phyloP scores from a whole-genome alignment of 1,284 basidiomycete species.

The Chiua sp. region DNA sequence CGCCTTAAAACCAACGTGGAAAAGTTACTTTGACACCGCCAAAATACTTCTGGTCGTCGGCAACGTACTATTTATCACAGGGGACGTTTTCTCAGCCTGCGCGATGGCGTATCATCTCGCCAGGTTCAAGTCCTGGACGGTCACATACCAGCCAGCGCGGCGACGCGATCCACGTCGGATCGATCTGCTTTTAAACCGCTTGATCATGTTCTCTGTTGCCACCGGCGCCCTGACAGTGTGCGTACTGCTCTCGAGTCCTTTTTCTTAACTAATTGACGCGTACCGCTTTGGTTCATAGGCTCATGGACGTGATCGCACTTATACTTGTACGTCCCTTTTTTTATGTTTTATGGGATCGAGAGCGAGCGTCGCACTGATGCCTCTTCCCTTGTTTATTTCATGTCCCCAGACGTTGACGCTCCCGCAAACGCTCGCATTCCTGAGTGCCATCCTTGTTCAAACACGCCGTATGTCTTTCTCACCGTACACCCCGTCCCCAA shows the following conservation, averaged over 20 bases:
- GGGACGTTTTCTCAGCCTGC: conserved; percentile 28
- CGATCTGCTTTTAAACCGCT: conserved; percentile 26
- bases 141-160: background rate
- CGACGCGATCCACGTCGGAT: conserved; percentile 19
- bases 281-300: conserved; percentile 6
- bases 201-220: conserved; percentile 31
- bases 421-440: conserved; percentile 24
- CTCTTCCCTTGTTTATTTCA: background rate
- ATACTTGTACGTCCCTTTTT: conserved; percentile 24
- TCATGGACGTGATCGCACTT: conserved; percentile 37
- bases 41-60: conserved; percentile 22
- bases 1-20: conserved; percentile 18
- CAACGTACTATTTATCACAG: conserved; percentile 31
- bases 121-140: conserved; percentile 15
- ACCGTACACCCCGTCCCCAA: too few relatives aligned
- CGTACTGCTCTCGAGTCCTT: conserved; percentile 2
- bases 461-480: conserved; percentile 26
- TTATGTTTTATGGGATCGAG: too few relatives aligned
- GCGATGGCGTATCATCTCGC: conserved; percentile 33
- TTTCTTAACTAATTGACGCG: background rate
- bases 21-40: conserved; percentile 10
- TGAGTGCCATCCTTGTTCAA: conserved; percentile 31
- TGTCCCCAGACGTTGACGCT: conserved; percentile 19
- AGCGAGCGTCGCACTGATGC: background rate
- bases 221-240: conserved; percentile 33